Percentiles rank a stretch among this genome's conserved stretches.
Evolutionary conservation across 176 grass and related monocot genomes (phyloP).

Genomic region (Hyparrhenia diplandra): DNA sequence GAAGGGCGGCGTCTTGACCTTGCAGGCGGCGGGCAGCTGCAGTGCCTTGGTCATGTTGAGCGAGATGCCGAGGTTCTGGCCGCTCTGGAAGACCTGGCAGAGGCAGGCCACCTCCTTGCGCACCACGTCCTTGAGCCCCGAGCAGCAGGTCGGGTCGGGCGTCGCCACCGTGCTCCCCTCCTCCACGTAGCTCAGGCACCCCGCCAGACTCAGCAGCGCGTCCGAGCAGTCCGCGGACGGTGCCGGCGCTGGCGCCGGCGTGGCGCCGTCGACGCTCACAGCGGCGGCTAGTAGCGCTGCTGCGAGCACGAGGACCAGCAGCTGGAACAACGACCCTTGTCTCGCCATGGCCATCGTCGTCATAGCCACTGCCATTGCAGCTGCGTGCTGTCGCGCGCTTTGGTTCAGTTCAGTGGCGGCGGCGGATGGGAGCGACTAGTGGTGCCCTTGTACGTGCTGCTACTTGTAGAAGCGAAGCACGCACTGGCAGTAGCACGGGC

Average conservation of each 20-base stretch:
- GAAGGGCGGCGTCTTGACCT: conserved; percentile 72
- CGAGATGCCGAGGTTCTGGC: conserved; percentile 47
- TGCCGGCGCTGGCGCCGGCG: conserved; percentile 33
- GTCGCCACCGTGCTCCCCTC: conserved; percentile 62
- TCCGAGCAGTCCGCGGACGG: conserved; percentile 53
- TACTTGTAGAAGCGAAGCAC: no score
- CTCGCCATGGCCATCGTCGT: not conserved
- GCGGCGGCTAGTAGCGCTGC: not conserved
- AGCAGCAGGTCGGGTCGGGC: conserved; percentile 66
- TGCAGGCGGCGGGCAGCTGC: conserved; percentile 67
- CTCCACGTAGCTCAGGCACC: conserved; percentile 75
- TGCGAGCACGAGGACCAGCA: not conserved
- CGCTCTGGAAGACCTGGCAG: conserved; percentile 62
- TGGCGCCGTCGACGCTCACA: not conserved
- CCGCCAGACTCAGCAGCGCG: conserved; percentile 51
- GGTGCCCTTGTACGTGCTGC: no score
- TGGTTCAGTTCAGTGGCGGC: no score
- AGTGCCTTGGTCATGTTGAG: conserved; percentile 86
- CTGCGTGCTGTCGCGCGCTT: no score
- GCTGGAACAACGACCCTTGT: not conserved
- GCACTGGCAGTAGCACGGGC: no score
- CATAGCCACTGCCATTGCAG: no score
- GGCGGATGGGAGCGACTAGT: no score
- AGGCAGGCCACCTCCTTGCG: conserved; percentile 55
- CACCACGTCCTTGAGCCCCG: conserved; percentile 73